Evolutionary conservation across 2,329 filamentous ascomycete species (phyloP), one percentile per base, ranked within the genome.

Genomic region (Thielaviopsis populi): DNA sequence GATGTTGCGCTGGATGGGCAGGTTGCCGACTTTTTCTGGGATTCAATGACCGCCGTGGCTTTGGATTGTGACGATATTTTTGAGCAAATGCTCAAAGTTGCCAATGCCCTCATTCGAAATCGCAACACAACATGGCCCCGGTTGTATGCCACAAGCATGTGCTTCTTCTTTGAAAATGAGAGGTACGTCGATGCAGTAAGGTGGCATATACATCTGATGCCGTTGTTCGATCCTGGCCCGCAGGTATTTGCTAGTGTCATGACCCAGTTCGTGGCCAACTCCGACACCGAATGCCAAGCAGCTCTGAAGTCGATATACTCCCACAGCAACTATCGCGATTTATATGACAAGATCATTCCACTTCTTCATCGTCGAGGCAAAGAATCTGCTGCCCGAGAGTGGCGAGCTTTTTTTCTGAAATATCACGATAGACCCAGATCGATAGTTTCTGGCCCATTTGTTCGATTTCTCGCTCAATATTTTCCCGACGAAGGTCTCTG

Each of bases 331-430:
- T 73, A 78, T 56, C 78, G 74, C 50, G 67, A 70, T 11, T 68
- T 82, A 0, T 83, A 83, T 68, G 80, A 82, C 67, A 70, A 72
- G 22, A 63, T 83, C 7, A 74, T 83, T n/a, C 79, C 81, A 2
- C 70, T 76, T 61, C 72, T 83, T 1, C 83, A 78, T 68, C 70
- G 73, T 3, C 70, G 73, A n/a, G 80, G 80, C 0, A 71, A 74
- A 41, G 76, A 77, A 0, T 68, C 68, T 1, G 67, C 77, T 17
- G 80, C 80, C 6, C 72, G 70, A 10, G 67, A 68, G n/a, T 83
- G 81, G 81, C 76, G 80, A 48, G 71, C 71, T 27, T 69, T 73
- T 2, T 73, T 80, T 13, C 65, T 77, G 40, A 66, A 68, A 1
- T 63, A 63, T n/a, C 41, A 50, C 37, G 65, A 66, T 22, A 13